These are phyloP conservation scores for Prosopis cineraria DNA, from an alignment of 306 rosid species.

Conservation along the genomic window DNA sequence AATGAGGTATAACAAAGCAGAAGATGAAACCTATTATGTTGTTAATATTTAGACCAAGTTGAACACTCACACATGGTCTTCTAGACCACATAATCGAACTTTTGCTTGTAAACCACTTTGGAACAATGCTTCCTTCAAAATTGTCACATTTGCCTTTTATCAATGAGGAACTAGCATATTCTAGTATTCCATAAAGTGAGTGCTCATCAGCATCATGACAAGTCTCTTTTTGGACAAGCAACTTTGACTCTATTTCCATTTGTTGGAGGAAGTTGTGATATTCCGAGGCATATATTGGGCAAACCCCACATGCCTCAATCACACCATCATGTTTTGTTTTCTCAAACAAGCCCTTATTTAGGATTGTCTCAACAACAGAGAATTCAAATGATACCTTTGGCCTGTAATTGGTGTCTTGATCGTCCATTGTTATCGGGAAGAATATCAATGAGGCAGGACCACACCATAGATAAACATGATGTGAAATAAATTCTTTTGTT, in stretches of 20 bases:
- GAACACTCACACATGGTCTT: rapidly evolving
- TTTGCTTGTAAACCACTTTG: background rate
- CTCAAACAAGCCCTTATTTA: too few species aligned
- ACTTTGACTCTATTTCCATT: background rate
- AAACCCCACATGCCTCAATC: background rate
- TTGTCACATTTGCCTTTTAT: background rate
- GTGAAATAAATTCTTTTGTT: background rate
- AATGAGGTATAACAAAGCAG: background rate
- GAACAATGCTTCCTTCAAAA: background rate
- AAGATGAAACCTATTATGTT: background rate
- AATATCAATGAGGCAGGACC: background rate
- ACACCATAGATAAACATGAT: background rate
- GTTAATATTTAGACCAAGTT: background rate
- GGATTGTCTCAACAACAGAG: background rate
- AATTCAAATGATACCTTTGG: background rate
- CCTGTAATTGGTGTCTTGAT: background rate
- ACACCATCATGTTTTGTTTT: background rate
- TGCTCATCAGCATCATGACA: background rate
- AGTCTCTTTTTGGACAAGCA: background rate
- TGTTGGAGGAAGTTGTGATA: background rate
- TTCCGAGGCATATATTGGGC: background rate
- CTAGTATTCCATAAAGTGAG: background rate
- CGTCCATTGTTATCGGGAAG: background rate
- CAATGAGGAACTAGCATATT: background rate
- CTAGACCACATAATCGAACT: rapidly evolving